Evolutionary conservation across 352 stramenopile species (phyloP).

Genomic region (Phytophthora megakarya): DNA sequence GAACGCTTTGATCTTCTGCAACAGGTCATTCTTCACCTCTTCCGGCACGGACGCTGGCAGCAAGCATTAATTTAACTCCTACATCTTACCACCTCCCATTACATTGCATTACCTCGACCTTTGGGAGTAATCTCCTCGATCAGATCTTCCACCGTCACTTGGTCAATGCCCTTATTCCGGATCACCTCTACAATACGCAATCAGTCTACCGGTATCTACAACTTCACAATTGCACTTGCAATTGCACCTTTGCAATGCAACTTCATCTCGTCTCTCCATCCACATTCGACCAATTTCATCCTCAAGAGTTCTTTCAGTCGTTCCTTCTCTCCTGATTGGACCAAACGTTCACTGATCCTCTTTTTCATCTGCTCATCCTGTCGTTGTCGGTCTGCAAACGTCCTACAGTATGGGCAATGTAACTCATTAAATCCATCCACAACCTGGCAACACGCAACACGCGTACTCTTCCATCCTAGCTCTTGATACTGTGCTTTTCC

Average conservation of each 20-base stretch:
- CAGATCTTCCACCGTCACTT: slow-evolving; percentile 95
- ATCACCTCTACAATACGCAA: slow-evolving; percentile 85
- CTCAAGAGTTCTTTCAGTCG: slow-evolving; percentile 89
- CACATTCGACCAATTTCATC: slow-evolving; percentile 88
- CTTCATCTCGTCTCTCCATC: slow-evolving; percentile 94
- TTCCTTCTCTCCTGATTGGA: slow-evolving; percentile 91
- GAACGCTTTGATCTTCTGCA: slow-evolving; percentile 93
- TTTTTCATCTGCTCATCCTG: slow-evolving; percentile 77
- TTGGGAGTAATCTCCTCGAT: slow-evolving; percentile 92
- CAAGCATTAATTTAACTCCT: not conserved
- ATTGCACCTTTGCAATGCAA: slow-evolving; percentile 85
- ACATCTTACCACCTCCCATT: slow-evolving; percentile 3
- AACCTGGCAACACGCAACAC: slow-evolving; percentile 15
- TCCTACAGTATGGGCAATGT: no score
- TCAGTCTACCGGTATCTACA: not conserved
- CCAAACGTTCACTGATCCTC: slow-evolving; percentile 86
- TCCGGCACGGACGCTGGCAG: slow-evolving; percentile 81
- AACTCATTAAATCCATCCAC: no score
- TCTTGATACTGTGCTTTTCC: slow-evolving; percentile 18
- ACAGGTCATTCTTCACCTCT: slow-evolving; percentile 88
- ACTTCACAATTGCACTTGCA: not conserved
- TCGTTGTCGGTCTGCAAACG: slow-evolving; percentile 52
- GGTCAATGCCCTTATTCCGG: slow-evolving; percentile 92
- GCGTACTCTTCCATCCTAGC: slow-evolving; percentile 41
- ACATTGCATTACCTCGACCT: slow-evolving; percentile 60